Percentiles rank a stretch among this genome's conserved stretches.
Evolutionary conservation across 768 basidiomycete genomes (phyloP).

Genomic region (Calocybe indica): DNA sequence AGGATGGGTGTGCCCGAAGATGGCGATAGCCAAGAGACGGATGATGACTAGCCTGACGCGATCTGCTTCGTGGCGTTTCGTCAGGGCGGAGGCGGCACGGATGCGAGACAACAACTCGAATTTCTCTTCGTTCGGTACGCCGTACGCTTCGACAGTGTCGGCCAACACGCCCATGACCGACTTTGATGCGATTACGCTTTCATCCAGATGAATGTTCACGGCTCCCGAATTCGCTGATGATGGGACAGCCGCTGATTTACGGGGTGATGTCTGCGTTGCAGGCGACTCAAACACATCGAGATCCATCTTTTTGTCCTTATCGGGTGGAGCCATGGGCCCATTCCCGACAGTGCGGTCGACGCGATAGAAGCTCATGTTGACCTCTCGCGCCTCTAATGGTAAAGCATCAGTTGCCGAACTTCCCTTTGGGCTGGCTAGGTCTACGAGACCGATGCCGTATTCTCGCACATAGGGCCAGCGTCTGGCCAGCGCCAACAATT

Average conservation of each 20-base stretch:
- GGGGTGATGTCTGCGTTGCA: constrained; percentile 36
- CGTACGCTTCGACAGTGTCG: constrained; percentile 60
- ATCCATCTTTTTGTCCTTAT: constrained; percentile 41
- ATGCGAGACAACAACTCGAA: constrained; percentile 88
- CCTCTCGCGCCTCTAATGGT: constrained; percentile 70
- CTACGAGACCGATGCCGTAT: constrained; percentile 68
- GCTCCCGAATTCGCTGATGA: constrained; percentile 39
- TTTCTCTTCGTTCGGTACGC: constrained; percentile 75
- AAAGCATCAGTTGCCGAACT: constrained; percentile 51
- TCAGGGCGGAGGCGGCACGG: constrained; percentile 68
- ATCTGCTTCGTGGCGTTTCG: constrained; percentile 48
- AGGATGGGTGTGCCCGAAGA: constrained; percentile 82
- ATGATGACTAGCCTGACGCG: constrained; percentile 78
- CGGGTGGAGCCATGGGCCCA: constrained; percentile 1
- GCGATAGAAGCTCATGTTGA: constrained; percentile 77
- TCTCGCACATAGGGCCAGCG: constrained; percentile 83
- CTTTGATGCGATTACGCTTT: constrained; percentile 53
- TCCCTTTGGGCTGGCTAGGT: constrained; percentile 57
- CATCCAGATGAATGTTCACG: constrained; percentile 55
- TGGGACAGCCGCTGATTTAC: constrained; percentile 33
- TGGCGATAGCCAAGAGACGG: constrained; percentile 82
- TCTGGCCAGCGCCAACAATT: constrained; percentile 77
- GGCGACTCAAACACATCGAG: constrained; percentile 30
- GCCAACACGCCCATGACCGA: constrained; percentile 72
- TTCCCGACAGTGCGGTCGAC: constrained; percentile 18